phyloP scores from a whole-genome alignment of 352 stramenopile species.

The Phytophthora constricta region DNA sequence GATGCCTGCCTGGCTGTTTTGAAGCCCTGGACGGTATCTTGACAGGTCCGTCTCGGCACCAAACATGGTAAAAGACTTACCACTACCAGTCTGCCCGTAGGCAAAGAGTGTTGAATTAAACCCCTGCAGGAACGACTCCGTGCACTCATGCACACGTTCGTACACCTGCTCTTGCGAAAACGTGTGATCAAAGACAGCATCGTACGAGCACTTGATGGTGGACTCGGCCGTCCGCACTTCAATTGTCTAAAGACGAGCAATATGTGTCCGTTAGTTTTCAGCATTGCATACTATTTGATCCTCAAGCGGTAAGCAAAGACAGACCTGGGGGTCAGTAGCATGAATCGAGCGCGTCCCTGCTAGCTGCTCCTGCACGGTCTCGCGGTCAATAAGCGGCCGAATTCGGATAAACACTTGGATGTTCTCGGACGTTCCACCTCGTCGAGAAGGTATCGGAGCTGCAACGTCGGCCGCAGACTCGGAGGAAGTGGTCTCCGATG shows the following conservation, averaged over 20 bases:
- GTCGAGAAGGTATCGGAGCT: constrained; percentile 7
- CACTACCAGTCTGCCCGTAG: constrained; percentile 85
- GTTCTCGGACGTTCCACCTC: constrained; percentile 59
- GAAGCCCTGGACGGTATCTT: constrained; percentile 72
- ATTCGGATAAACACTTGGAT: constrained; percentile 90
- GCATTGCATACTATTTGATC: too few relatives aligned
- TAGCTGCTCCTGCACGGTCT: constrained; percentile 43
- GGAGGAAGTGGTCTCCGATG: constrained; percentile 6
- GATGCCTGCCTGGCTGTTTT: constrained; percentile 85
- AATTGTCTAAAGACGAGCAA: constrained; percentile 56
- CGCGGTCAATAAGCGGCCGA: constrained; percentile 76
- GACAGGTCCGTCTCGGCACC: constrained; percentile 75
- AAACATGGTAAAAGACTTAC: constrained; percentile 91
- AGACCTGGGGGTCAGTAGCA: constrained; percentile 53
- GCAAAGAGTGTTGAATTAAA: constrained; percentile 90
- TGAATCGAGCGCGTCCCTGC: constrained; percentile 48
- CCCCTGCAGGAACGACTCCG: constrained; percentile 76
- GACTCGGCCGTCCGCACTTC: constrained; percentile 74
- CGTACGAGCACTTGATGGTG: constrained; percentile 82
- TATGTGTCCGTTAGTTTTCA: too few relatives aligned
- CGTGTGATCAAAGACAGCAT: constrained; percentile 80
- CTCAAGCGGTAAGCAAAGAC: background rate
- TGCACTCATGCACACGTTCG: constrained; percentile 77
- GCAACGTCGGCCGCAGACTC: constrained; percentile 5
- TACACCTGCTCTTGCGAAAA: constrained; percentile 85